These are phyloP conservation scores for Exophiala phaeomuriformis DNA, from an alignment of 2,329 filamentous ascomycete species.

Conservation along the genomic window DNA sequence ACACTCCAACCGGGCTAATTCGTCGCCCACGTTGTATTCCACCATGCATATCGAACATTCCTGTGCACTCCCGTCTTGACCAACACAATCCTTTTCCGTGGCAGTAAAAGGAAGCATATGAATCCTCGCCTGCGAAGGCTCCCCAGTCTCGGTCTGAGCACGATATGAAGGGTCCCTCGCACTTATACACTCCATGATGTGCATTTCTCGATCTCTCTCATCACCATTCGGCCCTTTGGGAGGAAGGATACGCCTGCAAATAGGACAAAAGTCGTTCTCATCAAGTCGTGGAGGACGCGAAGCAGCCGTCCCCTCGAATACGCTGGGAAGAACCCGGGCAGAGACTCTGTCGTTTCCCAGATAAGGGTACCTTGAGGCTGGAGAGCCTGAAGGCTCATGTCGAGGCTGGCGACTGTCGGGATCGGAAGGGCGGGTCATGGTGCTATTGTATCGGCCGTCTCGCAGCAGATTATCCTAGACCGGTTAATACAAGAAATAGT, in stretches of 20 bases:
- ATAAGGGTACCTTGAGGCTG: conserved; percentile 9
- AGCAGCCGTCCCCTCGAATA: conserved; percentile 3
- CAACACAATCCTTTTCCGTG: conserved; percentile 57
- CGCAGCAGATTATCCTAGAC: conserved; percentile 7
- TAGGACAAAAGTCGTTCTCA: conserved; percentile 42
- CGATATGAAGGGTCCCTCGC: conserved; percentile 18
- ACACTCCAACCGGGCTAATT: conserved; percentile 55
- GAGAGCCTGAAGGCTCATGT: conserved; percentile 2
- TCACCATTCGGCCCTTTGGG: conserved; percentile 34
- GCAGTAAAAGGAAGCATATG: conserved; percentile 47
- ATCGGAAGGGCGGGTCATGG: conserved; percentile 14
- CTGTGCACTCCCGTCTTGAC: conserved; percentile 45
- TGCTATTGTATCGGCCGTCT: conserved; percentile 1
- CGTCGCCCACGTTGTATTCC: conserved; percentile 54
- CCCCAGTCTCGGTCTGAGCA: conserved; percentile 18
- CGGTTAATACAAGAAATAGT: not conserved
- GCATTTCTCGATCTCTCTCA: conserved; percentile 38
- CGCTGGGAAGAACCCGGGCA: conserved; percentile 11
- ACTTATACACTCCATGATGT: conserved; percentile 39
- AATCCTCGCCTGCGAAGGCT: conserved; percentile 26
- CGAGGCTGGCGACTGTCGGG: conserved; percentile 12
- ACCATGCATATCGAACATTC: conserved; percentile 61
- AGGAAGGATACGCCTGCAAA: conserved; percentile 39
- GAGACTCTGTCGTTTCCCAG: conserved; percentile 9
- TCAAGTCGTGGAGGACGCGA: conserved; percentile 28